Base-by-base conservation (phyloP, 2,329 filamentous ascomycete genomes). In the Aspergillus phoenicis region DNA sequence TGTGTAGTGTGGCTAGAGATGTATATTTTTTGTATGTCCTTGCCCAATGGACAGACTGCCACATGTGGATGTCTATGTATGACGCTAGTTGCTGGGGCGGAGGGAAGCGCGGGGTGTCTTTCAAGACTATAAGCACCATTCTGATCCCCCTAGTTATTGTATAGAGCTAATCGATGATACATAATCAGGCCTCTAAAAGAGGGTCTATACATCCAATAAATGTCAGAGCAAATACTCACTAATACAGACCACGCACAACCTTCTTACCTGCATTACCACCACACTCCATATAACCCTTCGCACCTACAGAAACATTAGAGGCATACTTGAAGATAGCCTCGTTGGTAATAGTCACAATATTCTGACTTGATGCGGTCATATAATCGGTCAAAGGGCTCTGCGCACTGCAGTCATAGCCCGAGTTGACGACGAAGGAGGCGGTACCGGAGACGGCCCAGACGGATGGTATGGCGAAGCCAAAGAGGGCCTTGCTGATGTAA, bases 281-380 rank as follows among this genome's bases (percentile, higher is more conserved):
- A 15, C 36, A 54, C 36, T 54, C 8, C 52, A 54, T 54, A 28
- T 43, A 54, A 15, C 52, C 36, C 41, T 54, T 43, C 4, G 52
- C 52, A 2, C 52, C 36, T 0, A 54, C 52, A 26, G n/a, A 36
- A 11, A 36, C 52, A 22, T 54, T 4, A 20, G 20, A 41, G 5
- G 36, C 52, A 3, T 43, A 54, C 22, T 41, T 13, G 3, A 36
- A 24, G 15, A 54, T 43, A 0, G 52, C 36, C 36, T 54, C 36
- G 22, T 15, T 54, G 8, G 30, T 54, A 17, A 54, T 43, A 2
- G 13, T 54, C 6, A 54, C 52, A 26, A 54, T 54, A 54, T 54
- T 22, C 52, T 54, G 36, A 30, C 52, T 54, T 13, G 36, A 36
- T 1, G 36, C 22, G 0, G 36, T 53, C 22, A 53, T 53, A 15